Conservation (phyloP, 2,329 filamentous ascomycete genomes). For the Herpotrichia juniperi region DNA sequence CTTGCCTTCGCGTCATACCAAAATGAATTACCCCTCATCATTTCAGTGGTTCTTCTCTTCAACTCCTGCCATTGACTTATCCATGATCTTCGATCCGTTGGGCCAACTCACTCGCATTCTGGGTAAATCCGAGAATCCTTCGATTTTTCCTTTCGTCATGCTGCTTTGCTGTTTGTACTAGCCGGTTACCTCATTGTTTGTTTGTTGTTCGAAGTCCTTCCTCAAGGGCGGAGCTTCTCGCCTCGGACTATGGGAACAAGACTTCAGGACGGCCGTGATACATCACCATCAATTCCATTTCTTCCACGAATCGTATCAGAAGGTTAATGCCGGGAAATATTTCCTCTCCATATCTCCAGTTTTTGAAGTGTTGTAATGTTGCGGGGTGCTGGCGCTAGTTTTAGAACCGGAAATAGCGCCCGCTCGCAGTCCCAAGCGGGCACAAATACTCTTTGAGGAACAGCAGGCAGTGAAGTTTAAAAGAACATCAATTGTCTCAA, state of each 20-base stretch:
- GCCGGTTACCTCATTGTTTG: no score
- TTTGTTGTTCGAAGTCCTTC: no score
- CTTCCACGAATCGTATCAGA: no score
- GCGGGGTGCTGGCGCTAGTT: neutral
- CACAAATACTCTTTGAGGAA: neutral
- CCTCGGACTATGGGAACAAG: no score
- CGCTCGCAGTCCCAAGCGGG: neutral
- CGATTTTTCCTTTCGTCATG: no score
- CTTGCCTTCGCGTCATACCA: no score
- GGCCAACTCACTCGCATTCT: neutral
- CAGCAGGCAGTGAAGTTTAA: neutral
- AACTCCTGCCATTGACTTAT: neutral
- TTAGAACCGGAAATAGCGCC: neutral
- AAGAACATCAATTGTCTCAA: neutral
- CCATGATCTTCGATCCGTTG: neutral
- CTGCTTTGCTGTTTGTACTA: no score
- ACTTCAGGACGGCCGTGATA: no score
- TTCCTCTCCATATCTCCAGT: neutral
- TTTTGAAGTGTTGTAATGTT: neutral
- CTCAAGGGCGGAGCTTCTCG: no score
- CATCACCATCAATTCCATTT: no score
- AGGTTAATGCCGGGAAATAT: no score
- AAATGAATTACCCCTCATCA: no score
- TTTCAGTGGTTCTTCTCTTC: neutral
- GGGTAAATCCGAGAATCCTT: neutral